Evolutionary conservation across 148 eudicot genomes (phyloP).

Genomic region (Silene conica): DNA sequence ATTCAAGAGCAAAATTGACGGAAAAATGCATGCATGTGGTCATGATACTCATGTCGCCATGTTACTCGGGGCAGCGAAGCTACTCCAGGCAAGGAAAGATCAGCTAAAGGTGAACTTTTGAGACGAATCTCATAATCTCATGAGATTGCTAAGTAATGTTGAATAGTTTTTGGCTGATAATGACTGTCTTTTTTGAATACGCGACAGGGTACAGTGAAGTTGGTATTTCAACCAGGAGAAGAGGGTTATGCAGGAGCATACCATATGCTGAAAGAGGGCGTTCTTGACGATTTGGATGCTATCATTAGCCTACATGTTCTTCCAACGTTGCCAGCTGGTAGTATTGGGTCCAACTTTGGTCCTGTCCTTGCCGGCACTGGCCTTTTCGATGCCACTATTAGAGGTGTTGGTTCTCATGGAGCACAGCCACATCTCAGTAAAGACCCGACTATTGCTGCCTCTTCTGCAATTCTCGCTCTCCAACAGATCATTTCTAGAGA

Average conservation of each 20-base stretch:
- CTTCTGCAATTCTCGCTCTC: conserved; percentile 45
- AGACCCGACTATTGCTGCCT: conserved; percentile 60
- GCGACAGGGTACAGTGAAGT: conserved; percentile 57
- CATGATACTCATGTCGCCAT: conserved; percentile 72
- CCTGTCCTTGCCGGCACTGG: conserved; percentile 60
- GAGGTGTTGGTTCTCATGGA: conserved; percentile 65
- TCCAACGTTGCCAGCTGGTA: conserved; percentile 44
- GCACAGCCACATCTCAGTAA: conserved; percentile 54
- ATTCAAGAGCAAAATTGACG: conserved; percentile 54
- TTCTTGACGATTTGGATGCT: conserved; percentile 46
- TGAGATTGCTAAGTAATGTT: background rate
- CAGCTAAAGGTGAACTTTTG: conserved; percentile 39
- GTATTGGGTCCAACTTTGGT: conserved; percentile 47
- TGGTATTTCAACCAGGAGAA: conserved; percentile 82
- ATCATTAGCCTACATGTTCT: conserved; percentile 52
- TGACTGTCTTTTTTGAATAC: background rate
- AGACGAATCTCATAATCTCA: background rate
- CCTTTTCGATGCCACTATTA: conserved; percentile 43
- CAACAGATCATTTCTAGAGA: conserved; percentile 72
- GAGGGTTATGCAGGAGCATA: conserved; percentile 70
- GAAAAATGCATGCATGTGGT: conserved; percentile 80
- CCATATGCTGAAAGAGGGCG: conserved; percentile 54
- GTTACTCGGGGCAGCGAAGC: conserved; percentile 72
- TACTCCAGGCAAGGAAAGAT: conserved; percentile 43
- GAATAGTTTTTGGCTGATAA: background rate